A percentile compares a stretch with the other conserved stretches of the same genome.
phyloP scores from a whole-genome alignment of 148 eudicot genomes.

The Nepenthes gracilis region DNA sequence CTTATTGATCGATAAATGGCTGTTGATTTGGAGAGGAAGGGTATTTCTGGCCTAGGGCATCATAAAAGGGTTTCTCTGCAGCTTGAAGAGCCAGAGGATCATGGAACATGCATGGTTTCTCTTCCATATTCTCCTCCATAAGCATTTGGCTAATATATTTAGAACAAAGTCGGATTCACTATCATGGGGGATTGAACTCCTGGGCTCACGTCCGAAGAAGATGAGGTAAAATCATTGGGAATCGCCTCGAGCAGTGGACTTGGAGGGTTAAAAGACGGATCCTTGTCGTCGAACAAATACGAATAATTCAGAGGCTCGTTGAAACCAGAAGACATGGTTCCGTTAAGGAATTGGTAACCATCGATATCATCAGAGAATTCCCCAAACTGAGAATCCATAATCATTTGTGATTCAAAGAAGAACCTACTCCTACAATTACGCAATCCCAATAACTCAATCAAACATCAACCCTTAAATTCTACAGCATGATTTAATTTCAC shows the following conservation, averaged over 20 bases:
- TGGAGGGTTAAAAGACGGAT: neutral
- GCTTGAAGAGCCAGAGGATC: conserved; percentile 40
- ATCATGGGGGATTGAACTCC: conserved; percentile 21
- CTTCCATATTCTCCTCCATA: conserved; percentile 40
- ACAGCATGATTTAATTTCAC: too few species aligned
- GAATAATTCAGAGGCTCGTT: neutral
- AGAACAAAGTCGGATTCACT: conserved; percentile 35
- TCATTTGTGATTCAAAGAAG: neutral
- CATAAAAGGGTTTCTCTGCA: conserved; percentile 43
- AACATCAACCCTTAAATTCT: too few species aligned
- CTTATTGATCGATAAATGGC: conserved; percentile 16
- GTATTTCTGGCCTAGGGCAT: conserved; percentile 28
- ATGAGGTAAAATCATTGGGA: too few species aligned
- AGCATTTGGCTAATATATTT: conserved; percentile 9
- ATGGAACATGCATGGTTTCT: conserved; percentile 32
- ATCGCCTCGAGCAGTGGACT: neutral
- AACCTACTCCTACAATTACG: neutral
- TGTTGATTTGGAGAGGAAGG: conserved; percentile 24
- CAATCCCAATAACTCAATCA: too few species aligned
- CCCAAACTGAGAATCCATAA: neutral
- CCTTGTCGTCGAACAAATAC: neutral
- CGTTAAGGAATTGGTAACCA: neutral
- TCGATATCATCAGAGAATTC: neutral
- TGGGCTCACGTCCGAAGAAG: conserved; percentile 1
- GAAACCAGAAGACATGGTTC: neutral